A percentile compares a stretch with the other conserved stretches of the same genome.
phyloP scores from a whole-genome alignment of 1,284 basidiomycete species.

The Rhodotorula sp. region DNA sequence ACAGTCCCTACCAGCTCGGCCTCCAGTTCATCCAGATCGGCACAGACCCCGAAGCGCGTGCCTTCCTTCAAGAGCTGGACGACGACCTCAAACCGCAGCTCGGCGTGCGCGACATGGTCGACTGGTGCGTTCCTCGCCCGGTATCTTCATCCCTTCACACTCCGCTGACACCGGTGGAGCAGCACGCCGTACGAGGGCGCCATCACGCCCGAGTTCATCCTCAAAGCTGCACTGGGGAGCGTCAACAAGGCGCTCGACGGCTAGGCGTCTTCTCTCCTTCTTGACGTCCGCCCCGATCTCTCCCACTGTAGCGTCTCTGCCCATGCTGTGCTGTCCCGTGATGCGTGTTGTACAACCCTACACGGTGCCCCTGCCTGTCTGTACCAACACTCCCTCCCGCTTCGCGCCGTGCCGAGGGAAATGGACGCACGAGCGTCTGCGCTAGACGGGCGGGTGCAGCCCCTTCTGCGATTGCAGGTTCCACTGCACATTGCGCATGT shows the following conservation, averaged over 20 bases:
- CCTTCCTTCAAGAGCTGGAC: constrained; percentile 40
- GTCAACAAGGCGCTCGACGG: constrained; percentile 27
- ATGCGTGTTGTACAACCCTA: background rate
- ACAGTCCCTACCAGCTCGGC: constrained; percentile 40
- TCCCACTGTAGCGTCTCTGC: background rate
- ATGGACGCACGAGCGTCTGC: too few species aligned
- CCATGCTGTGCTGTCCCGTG: too few species aligned
- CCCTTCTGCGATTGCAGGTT: constrained; percentile 30
- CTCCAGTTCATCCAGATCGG: constrained; percentile 41
- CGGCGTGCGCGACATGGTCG: constrained; percentile 38
- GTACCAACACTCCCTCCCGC: too few species aligned
- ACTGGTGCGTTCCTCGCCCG: constrained; percentile 4
- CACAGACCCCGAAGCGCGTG: constrained; percentile 34
- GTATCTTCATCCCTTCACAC: too few species aligned
- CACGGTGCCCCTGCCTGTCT: too few species aligned
- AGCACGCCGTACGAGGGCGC: constrained; percentile 16
- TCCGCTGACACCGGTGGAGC: background rate
- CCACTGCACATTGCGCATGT: constrained; percentile 37
- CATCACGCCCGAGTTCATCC: constrained; percentile 30
- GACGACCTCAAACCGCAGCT: constrained; percentile 39
- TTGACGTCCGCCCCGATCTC: background rate
- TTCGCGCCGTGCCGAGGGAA: too few species aligned
- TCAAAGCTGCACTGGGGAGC: constrained; percentile 28
- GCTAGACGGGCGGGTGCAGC: constrained; percentile 26
- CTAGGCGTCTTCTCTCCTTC: background rate